Conservation (phyloP, 2,329 filamentous ascomycete species). For the Leptographium lundbergii region DNA sequence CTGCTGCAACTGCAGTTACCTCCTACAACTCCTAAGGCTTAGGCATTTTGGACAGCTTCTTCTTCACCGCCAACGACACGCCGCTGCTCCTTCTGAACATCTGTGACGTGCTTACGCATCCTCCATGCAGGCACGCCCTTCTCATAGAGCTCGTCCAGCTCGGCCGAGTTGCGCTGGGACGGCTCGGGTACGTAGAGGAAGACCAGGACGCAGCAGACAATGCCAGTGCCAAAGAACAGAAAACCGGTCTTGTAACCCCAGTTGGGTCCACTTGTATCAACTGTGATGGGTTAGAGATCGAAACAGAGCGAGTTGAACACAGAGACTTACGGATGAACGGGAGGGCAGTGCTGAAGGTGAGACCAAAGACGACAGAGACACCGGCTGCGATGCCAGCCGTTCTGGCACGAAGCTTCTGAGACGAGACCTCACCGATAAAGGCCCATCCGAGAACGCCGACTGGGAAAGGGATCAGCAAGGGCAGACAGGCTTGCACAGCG, state of each 20-base stretch:
- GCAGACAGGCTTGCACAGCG: no score
- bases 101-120: slow-evolving; percentile 12
- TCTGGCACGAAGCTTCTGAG: slow-evolving; percentile 13
- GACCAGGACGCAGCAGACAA: slow-evolving; percentile 8
- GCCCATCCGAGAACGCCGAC: slow-evolving; percentile 12
- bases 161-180: slow-evolving; percentile 13
- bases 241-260: slow-evolving; percentile 15
- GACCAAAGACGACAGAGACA: slow-evolving; percentile 12
- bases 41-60: no score
- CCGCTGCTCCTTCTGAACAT: slow-evolving; percentile 4
- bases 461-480: not conserved
- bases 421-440: slow-evolving; percentile 14
- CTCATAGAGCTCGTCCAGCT: slow-evolving; percentile 16
- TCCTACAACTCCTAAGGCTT: no score
- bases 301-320: not conserved
- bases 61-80: not conserved
- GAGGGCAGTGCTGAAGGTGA: slow-evolving; percentile 14
- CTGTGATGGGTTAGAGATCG: not conserved
- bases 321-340: slow-evolving; percentile 11
- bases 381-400: slow-evolving; percentile 13
- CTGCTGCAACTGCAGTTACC: no score
- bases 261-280: slow-evolving; percentile 10
- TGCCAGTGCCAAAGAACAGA: slow-evolving; percentile 11
- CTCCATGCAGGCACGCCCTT: slow-evolving; percentile 11
- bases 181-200: slow-evolving; percentile 14